Evolutionary conservation across 1,139 yeast species (phyloP), one percentile per base, ranked within the genome.

Genomic region (Saccharomyces pastorianus): DNA sequence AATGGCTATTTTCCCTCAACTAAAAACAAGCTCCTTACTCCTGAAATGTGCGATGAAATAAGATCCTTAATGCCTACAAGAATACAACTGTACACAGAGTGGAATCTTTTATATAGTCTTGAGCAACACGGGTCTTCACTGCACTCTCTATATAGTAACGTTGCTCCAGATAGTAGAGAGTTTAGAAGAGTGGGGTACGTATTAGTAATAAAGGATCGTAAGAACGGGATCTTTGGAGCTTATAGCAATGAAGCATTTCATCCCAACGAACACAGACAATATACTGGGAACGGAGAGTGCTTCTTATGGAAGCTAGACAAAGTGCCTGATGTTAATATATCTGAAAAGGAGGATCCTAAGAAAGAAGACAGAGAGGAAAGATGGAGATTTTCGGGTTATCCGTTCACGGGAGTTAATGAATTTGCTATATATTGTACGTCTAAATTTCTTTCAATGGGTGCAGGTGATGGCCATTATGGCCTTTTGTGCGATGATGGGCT

Each of bases 221-320:
- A 76, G 31, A 81, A 82, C 51, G 78, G 82, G 38, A 71, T 81
- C 49, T 93, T 93, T 74, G 99, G 99, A 0, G 87, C 91, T 11
- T 95, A 83, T 67, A 64, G 84, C 53, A 93, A 89, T 69, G 96
- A 89, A 61, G 76, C 81, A 55, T 78, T 87, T 55, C 82, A 79
- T 57, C 85, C 90, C 4, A 77, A 84, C 61, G 90, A 85, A 50
- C 83, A 82, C 51, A 80, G 80, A 64, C 76, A 90, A 55, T 93
- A 84, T 71, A 87, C 84, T 63, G 99, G 99, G 1, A 91, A 90
- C 69, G 97, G 98, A 1, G 97, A 93, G 68, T 89, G 98, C 65
- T 90, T 91, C 63, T 76, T 93, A 38, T 93, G 97, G 97, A 88
- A 86, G 63, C 67, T 78, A 41, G 85, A 82, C 57, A 67, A 63